These are phyloP conservation scores for Phytophthora idaei DNA, from an alignment of 352 stramenopile genomes.

Conservation along the genomic window DNA sequence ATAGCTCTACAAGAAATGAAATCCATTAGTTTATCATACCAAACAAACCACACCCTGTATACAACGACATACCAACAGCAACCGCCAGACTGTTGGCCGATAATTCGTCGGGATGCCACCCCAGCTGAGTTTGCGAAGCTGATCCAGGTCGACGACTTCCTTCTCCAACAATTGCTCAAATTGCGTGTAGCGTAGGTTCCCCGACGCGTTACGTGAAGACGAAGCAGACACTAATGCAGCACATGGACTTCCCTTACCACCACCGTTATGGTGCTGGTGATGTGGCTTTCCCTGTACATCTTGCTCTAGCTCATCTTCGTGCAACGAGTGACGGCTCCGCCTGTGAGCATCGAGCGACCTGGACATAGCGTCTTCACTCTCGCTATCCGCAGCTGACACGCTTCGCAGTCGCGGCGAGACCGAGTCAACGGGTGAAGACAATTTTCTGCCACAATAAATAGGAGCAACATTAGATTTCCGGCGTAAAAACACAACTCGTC, in stretches of 20 bases:
- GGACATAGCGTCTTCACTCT: conserved; percentile 33
- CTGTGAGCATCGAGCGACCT: conserved; percentile 29
- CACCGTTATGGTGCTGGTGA: conserved; percentile 8
- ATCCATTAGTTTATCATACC: neutral
- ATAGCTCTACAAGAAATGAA: conserved; percentile 76
- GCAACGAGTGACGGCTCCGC: conserved; percentile 24
- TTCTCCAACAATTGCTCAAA: conserved; percentile 73
- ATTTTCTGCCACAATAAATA: conserved; percentile 34
- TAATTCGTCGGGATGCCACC: conserved; percentile 89
- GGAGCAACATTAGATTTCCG: neutral
- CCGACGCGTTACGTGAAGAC: conserved; percentile 64
- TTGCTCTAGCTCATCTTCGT: conserved; percentile 34
- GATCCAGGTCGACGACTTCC: conserved; percentile 89
- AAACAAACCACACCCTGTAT: neutral
- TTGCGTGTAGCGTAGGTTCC: conserved; percentile 75
- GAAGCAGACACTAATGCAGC: conserved; percentile 7
- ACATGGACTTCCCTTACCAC: conserved; percentile 11
- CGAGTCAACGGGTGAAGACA: conserved; percentile 37
- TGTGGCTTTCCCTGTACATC: conserved; percentile 10
- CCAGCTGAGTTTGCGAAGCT: conserved; percentile 92
- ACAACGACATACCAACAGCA: conserved; percentile 87
- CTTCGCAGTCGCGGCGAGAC: conserved; percentile 27
- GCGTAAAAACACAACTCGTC: neutral
- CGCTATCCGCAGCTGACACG: conserved; percentile 26
- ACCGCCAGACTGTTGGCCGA: conserved; percentile 93